A percentile compares a stretch with the other conserved stretches of the same genome.
Conservation (phyloP, 192 early-diverging fungal species). For the Spizellomyces punctatus region DNA sequence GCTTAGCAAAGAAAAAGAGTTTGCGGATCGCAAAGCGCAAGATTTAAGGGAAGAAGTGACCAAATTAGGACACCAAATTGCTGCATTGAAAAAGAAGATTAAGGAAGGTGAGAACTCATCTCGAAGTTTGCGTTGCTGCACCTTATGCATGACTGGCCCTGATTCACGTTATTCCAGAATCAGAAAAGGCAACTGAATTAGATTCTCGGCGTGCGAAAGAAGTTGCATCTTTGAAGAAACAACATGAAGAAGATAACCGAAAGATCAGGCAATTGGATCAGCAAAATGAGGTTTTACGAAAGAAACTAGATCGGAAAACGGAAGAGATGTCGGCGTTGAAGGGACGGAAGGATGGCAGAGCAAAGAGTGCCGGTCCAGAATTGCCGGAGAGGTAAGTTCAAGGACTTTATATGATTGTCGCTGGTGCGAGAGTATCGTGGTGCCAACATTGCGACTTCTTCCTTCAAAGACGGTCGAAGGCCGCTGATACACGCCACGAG, state of each 20-base stretch:
- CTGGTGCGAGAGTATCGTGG: no score
- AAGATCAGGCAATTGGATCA: slow-evolving; percentile 41
- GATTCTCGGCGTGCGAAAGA: slow-evolving; percentile 44
- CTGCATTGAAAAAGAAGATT: slow-evolving; percentile 46
- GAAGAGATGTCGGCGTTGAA: slow-evolving; percentile 37
- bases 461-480: no score
- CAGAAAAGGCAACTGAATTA: slow-evolving; percentile 46
- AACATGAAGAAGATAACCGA: slow-evolving; percentile 47
- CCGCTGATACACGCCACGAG: background rate
- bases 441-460: no score
- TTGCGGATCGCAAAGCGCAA: slow-evolving; percentile 15
- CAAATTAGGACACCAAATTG: slow-evolving; percentile 22
- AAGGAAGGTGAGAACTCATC: slow-evolving; percentile 44
- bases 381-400: no score
- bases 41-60: slow-evolving; percentile 48
- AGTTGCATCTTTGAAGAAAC: slow-evolving; percentile 35
- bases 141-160: background rate
- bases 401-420: no score
- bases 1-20: slow-evolving; percentile 40
- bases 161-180: slow-evolving; percentile 27
- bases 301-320: slow-evolving; percentile 45
- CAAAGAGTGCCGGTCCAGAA: background rate
- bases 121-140: background rate
- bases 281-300: slow-evolving; percentile 40
- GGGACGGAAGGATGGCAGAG: background rate